Evolutionary conservation across 768 basidiomycete genomes (phyloP).

Genomic region (Phaeolepiota aurea): DNA sequence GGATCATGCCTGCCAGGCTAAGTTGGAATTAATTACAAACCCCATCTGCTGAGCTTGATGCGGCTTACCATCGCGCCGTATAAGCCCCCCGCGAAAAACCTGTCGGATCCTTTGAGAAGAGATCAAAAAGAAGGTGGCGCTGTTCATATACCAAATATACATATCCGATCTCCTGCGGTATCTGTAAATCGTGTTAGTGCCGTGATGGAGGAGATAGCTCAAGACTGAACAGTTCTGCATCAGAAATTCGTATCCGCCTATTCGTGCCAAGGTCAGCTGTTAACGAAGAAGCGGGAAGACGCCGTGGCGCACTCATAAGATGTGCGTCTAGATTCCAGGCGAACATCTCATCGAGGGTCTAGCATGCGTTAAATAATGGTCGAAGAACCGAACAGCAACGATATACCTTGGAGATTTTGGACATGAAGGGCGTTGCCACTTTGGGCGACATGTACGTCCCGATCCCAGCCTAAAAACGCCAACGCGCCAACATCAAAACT

Average conservation of each 20-base stretch:
- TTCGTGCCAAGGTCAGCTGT: no score
- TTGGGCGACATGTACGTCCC: slow-evolving; percentile 39
- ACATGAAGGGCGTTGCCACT: slow-evolving; percentile 23
- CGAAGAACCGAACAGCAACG: neutral
- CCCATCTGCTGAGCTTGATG: neutral
- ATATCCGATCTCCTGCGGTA: slow-evolving; percentile 47
- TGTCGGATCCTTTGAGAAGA: slow-evolving; percentile 5
- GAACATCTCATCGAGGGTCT: slow-evolving; percentile 41
- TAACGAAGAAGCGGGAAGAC: neutral
- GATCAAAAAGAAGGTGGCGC: neutral
- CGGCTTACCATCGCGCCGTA: slow-evolving; percentile 40
- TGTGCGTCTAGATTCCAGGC: slow-evolving; percentile 41
- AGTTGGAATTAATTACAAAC: neutral
- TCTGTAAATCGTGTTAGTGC: slow-evolving; percentile 18
- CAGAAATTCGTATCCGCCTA: slow-evolving; percentile 48
- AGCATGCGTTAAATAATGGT: neutral
- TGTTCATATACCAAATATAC: slow-evolving; percentile 50
- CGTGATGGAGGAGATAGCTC: neutral
- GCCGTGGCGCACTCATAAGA: slow-evolving; percentile 31
- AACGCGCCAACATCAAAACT: no score
- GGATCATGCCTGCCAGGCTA: slow-evolving; percentile 42
- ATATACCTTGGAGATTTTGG: slow-evolving; percentile 30
- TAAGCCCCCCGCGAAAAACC: slow-evolving; percentile 62
- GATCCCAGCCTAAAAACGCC: slow-evolving; percentile 32
- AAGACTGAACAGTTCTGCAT: slow-evolving; percentile 44